Conservation (phyloP, 164 flowering plant species). For the Kalanchoe fedtschenkoi region DNA sequence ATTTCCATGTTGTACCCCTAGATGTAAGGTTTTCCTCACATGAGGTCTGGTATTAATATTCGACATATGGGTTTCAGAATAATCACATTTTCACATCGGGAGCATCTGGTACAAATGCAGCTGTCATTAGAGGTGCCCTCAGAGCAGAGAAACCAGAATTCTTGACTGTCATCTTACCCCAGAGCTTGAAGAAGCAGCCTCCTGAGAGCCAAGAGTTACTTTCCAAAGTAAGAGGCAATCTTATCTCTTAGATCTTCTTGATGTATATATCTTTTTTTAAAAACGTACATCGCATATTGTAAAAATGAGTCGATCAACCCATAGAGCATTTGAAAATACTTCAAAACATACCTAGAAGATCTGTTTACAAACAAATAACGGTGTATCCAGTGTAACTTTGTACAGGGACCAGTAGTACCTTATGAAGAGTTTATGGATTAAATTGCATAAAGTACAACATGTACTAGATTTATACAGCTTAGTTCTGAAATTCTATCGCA, state of each 20-base stretch:
- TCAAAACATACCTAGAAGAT: too few relatives aligned
- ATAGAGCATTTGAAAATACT: not conserved
- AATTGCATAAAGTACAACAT: not conserved
- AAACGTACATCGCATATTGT: not conserved
- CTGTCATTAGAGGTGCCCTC: conserved; percentile 77
- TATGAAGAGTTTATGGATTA: too few relatives aligned
- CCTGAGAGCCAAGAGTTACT: conserved; percentile 96
- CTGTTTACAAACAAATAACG: too few relatives aligned
- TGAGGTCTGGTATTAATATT: conserved; percentile 35
- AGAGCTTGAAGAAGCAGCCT: conserved; percentile 83
- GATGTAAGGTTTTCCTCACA: not conserved
- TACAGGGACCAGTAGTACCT: too few relatives aligned
- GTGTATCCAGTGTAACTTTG: too few relatives aligned
- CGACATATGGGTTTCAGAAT: conserved; percentile 38
- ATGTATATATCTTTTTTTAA: not conserved
- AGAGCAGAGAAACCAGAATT: conserved; percentile 46
- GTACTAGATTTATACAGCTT: not conserved
- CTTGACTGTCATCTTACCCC: conserved; percentile 93
- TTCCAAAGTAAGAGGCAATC: conserved; percentile 50
- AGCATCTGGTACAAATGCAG: conserved; percentile 98
- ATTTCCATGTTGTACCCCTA: not conserved
- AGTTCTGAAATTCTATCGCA: not conserved
- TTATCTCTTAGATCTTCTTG: not conserved
- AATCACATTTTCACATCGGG: conserved; percentile 95
- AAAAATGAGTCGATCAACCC: not conserved